Evolutionary conservation across 106 monocot genomes (phyloP).

Genomic region (Agapanthus africanus): DNA sequence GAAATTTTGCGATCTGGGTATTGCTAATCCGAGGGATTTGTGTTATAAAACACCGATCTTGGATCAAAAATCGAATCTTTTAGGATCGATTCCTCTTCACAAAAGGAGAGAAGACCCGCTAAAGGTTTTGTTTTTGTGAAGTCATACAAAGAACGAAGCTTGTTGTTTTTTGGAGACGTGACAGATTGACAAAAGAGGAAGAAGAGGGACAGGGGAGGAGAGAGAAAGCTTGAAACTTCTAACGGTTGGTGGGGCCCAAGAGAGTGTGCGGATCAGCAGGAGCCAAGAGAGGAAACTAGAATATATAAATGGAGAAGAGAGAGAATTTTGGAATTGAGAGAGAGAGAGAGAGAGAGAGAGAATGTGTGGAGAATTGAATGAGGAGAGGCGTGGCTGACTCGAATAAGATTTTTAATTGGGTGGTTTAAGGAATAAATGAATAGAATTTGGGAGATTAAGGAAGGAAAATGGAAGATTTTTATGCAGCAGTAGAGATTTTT

Average conservation of each 20-base stretch:
- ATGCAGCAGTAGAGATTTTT: no score
- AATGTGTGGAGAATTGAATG: no score
- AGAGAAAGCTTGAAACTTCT: background rate
- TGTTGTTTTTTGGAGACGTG: background rate
- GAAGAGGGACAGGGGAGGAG: background rate
- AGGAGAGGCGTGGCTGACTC: no score
- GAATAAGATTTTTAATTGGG: no score
- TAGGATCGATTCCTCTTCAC: background rate
- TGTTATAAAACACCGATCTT: background rate
- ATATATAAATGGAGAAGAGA: no score
- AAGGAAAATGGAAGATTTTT: no score
- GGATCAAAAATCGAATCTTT: background rate
- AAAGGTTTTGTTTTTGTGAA: background rate
- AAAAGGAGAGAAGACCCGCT: background rate
- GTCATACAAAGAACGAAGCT: background rate
- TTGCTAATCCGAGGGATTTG: background rate
- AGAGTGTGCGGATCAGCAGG: no score
- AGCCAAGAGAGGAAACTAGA: no score
- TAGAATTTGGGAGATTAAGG: no score
- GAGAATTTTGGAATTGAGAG: no score
- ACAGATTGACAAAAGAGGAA: background rate
- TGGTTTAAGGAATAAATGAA: no score
- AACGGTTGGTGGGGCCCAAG: conserved; percentile 6
- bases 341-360: no score
- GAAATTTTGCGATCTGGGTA: conserved; percentile 5